Conservation (phyloP, 306 rosid species). For the Quercus parvula region DNA sequence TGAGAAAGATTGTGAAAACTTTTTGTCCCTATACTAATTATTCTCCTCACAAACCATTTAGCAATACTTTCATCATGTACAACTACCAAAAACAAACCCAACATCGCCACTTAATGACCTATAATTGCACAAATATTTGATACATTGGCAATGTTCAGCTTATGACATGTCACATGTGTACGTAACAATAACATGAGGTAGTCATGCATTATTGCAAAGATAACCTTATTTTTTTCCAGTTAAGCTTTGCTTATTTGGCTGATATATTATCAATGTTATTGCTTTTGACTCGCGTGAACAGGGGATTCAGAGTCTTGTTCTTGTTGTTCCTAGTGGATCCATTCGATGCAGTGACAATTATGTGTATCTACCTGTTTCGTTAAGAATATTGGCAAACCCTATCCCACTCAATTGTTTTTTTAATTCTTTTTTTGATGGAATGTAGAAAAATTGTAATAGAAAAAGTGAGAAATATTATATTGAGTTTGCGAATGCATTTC, state of each 20-base stretch:
- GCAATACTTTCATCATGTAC: too few relatives aligned
- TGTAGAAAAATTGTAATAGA: slow-evolving; percentile 4
- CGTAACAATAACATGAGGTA: slow-evolving; percentile 20
- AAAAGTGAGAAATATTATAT: background rate
- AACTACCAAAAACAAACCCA: too few relatives aligned
- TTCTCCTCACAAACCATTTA: too few relatives aligned
- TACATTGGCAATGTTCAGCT: background rate
- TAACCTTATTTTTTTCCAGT: background rate
- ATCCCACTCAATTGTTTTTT: slow-evolving; percentile 14
- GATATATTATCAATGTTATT: slow-evolving; percentile 25
- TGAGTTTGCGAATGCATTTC: slow-evolving; percentile 11
- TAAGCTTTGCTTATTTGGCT: slow-evolving; percentile 22
- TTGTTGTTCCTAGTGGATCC: slow-evolving; percentile 35
- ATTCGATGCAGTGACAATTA: slow-evolving; percentile 25
- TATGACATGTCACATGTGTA: slow-evolving; percentile 16
- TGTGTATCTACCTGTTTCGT: slow-evolving; percentile 35
- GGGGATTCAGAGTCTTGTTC: slow-evolving; percentile 23
- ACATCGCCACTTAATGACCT: background rate
- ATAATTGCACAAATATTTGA: slow-evolving; percentile 22
- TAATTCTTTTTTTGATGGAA: slow-evolving; percentile 1
- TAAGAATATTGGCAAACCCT: background rate
- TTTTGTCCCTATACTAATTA: too few relatives aligned
- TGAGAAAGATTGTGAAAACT: too few relatives aligned
- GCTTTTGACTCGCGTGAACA: slow-evolving; percentile 62
- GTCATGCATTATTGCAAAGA: slow-evolving; percentile 8